Evolutionary conservation across 2,329 filamentous ascomycete species (phyloP), one percentile per base, ranked within the genome.

Genomic region (Phaeosphaeria sp.): DNA sequence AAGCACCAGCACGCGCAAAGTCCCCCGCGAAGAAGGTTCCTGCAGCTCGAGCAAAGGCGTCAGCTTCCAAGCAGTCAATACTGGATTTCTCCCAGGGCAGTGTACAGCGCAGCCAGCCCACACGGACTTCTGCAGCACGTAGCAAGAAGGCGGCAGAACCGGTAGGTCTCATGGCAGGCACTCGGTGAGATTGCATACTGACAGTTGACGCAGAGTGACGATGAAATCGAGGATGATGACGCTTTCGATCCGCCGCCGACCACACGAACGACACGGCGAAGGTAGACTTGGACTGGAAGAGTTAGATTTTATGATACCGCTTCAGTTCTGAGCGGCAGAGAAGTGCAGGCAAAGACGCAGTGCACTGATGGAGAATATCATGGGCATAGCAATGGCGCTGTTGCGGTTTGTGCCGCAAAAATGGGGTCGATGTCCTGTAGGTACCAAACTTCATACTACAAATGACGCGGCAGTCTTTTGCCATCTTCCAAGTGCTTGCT

Each of bases 221-320:
- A 79, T 53, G 77, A 78, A 53, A 79, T 79, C 18, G 77, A 74
- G 6, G 77, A 78, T 52, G 77, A 78, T 54, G 75, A 78, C 55
- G 77, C 76, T 18, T 79, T 79, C 51, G 77, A 79, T 50, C 73
- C 77, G 1, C 65, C 73, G 21, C 65, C 73, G 22, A 65, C 65
- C 33, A 52, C 72, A 21, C 60, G 73, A 18, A 54, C 51, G 39
- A 71, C 66, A 7, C 64, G 73, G 33, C 69, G 69, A 52, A 68
- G 70, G 55, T 75, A 36, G 30, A 13, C 9, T 36, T 36, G 30
- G 5, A 13, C 30, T 3, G 30, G 13, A 36, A 36, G 9, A 7
- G 11, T 11, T 13, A 36, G 30, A 11, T 36, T 3, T 36, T 11
- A 13, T 36, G 5, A 13, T 11, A 7, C 11, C 13, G 30, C 4